phyloP scores from a whole-genome alignment of 1,139 yeast species.

The Blastobotrys persicus region DNA sequence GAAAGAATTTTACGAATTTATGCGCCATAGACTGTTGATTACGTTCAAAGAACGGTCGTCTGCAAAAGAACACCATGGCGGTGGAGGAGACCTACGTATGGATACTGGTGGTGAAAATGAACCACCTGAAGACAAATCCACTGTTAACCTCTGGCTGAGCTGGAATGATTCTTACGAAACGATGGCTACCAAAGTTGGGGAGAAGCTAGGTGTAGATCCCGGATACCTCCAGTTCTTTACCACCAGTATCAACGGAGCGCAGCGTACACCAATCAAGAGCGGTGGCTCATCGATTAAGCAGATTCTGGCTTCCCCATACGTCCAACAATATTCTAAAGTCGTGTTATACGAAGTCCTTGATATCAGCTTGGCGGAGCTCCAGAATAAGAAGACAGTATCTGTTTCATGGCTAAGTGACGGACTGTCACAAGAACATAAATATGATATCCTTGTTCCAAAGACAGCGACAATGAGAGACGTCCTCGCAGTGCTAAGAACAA shows the following conservation, averaged over 20 bases:
- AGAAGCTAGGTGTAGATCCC: constrained; percentile 54
- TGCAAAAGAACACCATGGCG: constrained; percentile 17
- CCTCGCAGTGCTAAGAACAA: constrained; percentile 53
- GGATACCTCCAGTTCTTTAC: constrained; percentile 59
- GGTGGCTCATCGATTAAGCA: constrained; percentile 39
- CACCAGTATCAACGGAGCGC: constrained; percentile 32
- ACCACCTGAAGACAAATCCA: constrained; percentile 46
- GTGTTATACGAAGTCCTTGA: constrained; percentile 67
- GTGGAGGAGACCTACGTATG: constrained; percentile 13
- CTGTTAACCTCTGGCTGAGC: constrained; percentile 69
- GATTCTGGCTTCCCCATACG: constrained; percentile 43
- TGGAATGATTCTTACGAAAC: constrained; percentile 57
- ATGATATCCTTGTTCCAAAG: constrained; percentile 67
- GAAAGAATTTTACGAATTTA: constrained; percentile 57
- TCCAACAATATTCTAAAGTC: constrained; percentile 34
- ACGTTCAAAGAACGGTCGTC: constrained; percentile 49
- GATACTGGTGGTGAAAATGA: constrained; percentile 11
- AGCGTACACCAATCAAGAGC: constrained; percentile 39
- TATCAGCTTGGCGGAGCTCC: constrained; percentile 72
- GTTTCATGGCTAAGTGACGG: constrained; percentile 39
- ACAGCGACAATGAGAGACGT: constrained; percentile 58
- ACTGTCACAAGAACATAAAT: constrained; percentile 50
- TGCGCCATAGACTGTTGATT: constrained; percentile 66
- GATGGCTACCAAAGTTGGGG: constrained; percentile 59
- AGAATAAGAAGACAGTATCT: constrained; percentile 64